A percentile compares a stretch with the other conserved stretches of the same genome.
Evolutionary conservation across 345 rosid species (phyloP).

Genomic region (Boechera divaricarpa): DNA sequence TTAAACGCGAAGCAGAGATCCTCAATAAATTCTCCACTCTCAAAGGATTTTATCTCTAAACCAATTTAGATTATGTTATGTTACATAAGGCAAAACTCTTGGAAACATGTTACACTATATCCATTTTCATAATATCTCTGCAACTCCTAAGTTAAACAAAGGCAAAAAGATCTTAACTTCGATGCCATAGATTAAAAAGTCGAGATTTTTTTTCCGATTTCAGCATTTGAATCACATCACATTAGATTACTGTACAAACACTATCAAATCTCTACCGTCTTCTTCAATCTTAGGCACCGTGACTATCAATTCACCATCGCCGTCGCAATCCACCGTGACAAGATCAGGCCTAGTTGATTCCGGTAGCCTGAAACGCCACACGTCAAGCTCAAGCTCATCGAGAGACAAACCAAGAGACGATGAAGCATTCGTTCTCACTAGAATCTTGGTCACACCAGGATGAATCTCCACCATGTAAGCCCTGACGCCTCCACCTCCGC

Average conservation of each 20-base stretch:
- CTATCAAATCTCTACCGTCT: slow-evolving; percentile 66
- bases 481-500: slow-evolving; percentile 61
- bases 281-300: slow-evolving; percentile 78
- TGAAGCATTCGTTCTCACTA: slow-evolving; percentile 65
- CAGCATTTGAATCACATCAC: not conserved
- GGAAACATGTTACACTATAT: not conserved
- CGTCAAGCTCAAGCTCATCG: slow-evolving; percentile 77
- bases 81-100: slow-evolving; percentile 29
- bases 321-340: slow-evolving; percentile 68
- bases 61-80: not conserved
- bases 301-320: slow-evolving; percentile 78
- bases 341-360: slow-evolving; percentile 83
- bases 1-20: slow-evolving; percentile 59
- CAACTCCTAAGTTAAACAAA: not conserved
- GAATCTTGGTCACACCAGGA: slow-evolving; percentile 81
- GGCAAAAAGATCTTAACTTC: not conserved
- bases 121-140: not conserved
- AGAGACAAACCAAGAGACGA: slow-evolving; percentile 60
- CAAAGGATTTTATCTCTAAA: slow-evolving; percentile 53
- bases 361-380: slow-evolving; percentile 90
- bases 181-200: not conserved
- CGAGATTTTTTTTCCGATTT: not conserved
- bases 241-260: slow-evolving; percentile 71
- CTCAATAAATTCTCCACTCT: slow-evolving; percentile 60
- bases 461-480: slow-evolving; percentile 77